Conservation (phyloP, 768 basidiomycete species). For the Amanita pseudoporphyria region DNA sequence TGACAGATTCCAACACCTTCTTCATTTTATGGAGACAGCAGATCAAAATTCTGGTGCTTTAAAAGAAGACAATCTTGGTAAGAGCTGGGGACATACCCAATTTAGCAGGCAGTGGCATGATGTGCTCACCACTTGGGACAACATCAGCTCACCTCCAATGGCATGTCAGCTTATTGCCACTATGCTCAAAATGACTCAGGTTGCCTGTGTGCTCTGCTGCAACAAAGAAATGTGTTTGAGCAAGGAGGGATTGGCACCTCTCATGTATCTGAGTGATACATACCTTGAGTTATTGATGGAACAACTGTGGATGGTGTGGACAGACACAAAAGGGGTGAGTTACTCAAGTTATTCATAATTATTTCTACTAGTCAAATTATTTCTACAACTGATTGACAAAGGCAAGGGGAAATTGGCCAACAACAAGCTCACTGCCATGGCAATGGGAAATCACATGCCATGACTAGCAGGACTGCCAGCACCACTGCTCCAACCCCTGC, state of each 20-base stretch:
- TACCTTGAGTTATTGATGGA: not conserved
- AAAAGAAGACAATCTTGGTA: not conserved
- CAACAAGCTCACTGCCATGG: too few species aligned
- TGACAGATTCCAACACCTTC: not conserved
- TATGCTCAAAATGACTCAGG: not conserved
- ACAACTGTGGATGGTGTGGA: not conserved
- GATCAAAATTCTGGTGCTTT: not conserved
- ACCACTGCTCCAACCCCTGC: too few species aligned
- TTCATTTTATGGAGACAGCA: not conserved
- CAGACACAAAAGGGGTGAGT: not conserved
- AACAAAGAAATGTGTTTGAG: too few species aligned
- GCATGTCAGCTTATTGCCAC: not conserved
- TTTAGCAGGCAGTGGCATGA: not conserved
- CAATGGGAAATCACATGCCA: too few species aligned
- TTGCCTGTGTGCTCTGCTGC: not conserved
- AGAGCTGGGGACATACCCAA: not conserved
- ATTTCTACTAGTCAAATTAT: too few species aligned
- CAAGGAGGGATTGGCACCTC: not conserved
- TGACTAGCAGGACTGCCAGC: too few species aligned
- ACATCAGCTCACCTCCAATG: not conserved
- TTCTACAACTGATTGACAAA: too few species aligned
- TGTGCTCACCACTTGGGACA: not conserved
- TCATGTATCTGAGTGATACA: not conserved
- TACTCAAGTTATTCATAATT: too few species aligned
- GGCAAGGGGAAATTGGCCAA: too few species aligned